Conservation (phyloP, 495 filamentous ascomycete species). For the Cenococcum geophilum region DNA sequence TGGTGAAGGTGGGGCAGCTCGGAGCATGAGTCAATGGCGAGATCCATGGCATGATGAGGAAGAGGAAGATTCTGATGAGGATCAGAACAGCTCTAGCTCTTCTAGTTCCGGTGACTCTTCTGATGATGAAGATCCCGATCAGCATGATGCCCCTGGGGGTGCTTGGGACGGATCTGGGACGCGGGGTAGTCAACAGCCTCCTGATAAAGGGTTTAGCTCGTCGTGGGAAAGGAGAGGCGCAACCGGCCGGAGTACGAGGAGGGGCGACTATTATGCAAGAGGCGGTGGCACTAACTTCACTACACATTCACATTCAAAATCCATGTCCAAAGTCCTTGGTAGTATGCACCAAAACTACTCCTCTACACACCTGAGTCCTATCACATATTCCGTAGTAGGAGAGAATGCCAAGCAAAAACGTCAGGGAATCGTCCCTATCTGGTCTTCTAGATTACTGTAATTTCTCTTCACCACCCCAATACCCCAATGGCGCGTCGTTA, state of each 20-base stretch:
- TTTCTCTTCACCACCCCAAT: too few species aligned
- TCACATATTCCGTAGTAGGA: neutral
- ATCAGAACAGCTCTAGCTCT: neutral
- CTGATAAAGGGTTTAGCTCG: neutral
- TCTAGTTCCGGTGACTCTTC: slow-evolving; percentile 10
- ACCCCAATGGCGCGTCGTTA: too few species aligned
- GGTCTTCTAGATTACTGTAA: neutral
- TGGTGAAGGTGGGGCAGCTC: slow-evolving; percentile 1
- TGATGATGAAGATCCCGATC: slow-evolving; percentile 14
- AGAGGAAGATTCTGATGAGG: slow-evolving; percentile 11
- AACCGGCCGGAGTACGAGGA: neutral
- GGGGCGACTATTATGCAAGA: neutral
- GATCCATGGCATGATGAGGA: slow-evolving; percentile 1
- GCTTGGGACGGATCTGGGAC: slow-evolving; percentile 12
- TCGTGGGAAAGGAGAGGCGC: neutral
- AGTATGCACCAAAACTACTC: too few species aligned
- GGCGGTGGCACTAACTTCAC: neutral
- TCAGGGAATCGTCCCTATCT: neutral
- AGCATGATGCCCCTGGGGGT: neutral
- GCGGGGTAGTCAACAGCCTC: neutral
- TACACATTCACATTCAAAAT: neutral
- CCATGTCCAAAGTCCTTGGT: neutral
- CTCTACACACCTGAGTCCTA: neutral
- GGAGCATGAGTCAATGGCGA: neutral
- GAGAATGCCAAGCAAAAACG: neutral